Base-by-base conservation (phyloP, 106 monocot species). In the Phalaenopsis aphrodite region DNA sequence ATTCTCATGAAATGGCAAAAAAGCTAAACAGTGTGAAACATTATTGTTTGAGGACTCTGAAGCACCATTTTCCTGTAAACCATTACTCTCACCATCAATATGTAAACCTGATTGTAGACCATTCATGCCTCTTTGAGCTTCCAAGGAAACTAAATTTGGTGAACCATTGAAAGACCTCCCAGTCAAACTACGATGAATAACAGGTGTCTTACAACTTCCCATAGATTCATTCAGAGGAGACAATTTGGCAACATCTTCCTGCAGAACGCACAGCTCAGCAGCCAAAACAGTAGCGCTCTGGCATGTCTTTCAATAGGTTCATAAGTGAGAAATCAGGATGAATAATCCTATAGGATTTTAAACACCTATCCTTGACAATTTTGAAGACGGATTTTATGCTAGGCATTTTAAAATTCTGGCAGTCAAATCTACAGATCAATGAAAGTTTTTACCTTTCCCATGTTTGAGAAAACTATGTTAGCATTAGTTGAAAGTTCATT, bases 271-370 rank as follows among this genome's bases (percentile, higher is more conserved):
- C 1, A 84, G 17, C 52, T 83, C 64, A 75, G 87, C 77, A 67
- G 78, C 86, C 56, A 88, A 78, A 43, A 86, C 89, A 10, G 48
- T 37, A 84, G 65, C 76, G 79, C 75, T 84, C 19, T 84, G 76
- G 67, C 87, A 89, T 83, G 45, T 88, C 89, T 73, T 79, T 84
- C 81, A 92, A 68, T 19, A 89, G 14, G 57, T 89, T 84, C 82
- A 69, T 47, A 56, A 92, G 55, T 80, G 89, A 89, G 43, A 87
- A 87, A 5, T 82, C 77, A 23, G 86, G 56, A 41, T 84, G 84
- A 69, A 69, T 37, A 82, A 85, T 83, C 82, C 81, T 86, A 75
- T 85, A 87, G 8, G 85, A 82, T 71, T 72, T 81, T 17, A 92
- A 48, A 55, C 87, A 89, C 45, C 77, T 89, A 41, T 85, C 82